phyloP scores from a whole-genome alignment of 2,329 filamentous ascomycete genomes.

The Coniella lustricola region DNA sequence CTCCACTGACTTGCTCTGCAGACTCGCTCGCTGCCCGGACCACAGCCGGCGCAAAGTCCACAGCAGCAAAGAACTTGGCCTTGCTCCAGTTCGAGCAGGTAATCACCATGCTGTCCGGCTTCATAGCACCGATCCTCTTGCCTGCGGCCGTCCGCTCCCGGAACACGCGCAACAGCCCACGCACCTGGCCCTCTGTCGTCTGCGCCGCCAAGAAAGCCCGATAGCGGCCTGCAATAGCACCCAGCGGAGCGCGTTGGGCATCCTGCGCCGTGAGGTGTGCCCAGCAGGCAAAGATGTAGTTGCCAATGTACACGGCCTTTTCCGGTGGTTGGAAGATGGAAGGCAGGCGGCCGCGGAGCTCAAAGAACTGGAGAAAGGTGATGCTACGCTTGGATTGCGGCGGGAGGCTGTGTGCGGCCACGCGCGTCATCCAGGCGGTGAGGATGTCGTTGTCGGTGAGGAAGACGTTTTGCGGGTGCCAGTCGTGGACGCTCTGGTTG shows the following conservation, averaged over 20 bases:
- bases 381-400: constrained; percentile 24
- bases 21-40: background rate
- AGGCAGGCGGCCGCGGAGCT: constrained; percentile 27
- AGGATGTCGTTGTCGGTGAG: constrained; percentile 41
- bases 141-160: constrained; percentile 2
- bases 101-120: constrained; percentile 6
- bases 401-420: constrained; percentile 20
- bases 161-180: constrained; percentile 12
- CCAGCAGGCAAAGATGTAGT: constrained; percentile 12
- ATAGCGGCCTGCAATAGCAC: constrained; percentile 14
- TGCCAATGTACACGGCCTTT: constrained; percentile 20
- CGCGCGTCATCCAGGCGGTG: constrained; percentile 32
- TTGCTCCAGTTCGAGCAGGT: constrained; percentile 21
- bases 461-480: constrained; percentile 23
- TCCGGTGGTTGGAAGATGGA: constrained; percentile 23
- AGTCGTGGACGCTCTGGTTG: constrained; percentile 12
- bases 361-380: constrained; percentile 32
- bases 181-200: constrained; percentile 16
- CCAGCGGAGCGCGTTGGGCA: constrained; percentile 11
- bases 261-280: constrained; percentile 9
- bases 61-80: constrained; percentile 26
- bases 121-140: constrained; percentile 1
- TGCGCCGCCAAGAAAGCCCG: constrained; percentile 16
- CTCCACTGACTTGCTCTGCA: background rate
- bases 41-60: constrained; percentile 29